Evolutionary conservation across 2,329 filamentous ascomycete species (phyloP), one percentile per base, ranked within the genome.

Genomic region (Parascedosporium putredinis): DNA sequence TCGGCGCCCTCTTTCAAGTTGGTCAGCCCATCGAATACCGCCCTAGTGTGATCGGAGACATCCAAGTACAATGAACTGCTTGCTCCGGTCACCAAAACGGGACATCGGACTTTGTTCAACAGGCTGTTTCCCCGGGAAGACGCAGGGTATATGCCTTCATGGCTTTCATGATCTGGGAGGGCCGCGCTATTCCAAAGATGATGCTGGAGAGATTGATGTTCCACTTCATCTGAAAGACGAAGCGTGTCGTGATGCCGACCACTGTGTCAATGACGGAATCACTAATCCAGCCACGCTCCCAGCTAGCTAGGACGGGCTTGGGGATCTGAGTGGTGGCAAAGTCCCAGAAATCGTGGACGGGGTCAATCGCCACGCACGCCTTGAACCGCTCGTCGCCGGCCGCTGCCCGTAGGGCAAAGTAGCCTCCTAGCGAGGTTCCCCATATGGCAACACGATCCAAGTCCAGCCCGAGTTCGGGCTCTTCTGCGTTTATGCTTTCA

Each of bases 351-450:
- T 56, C 54, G 27, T 57, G 56, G 14, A 58, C 55, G 2, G 55
- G 54, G 42, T 62, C 59, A 5, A 67, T 56, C 5, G 62, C 55
- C 4, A 74, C 57, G 51, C 67, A 71, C 0, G 71, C 72, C 50
- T 65, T 67, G 60, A 74, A 59, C 1, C 72, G 64, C 0, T 61
- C 51, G 55, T 74, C 70, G n/a, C 27, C 45, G 0, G 57, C 55
- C 0, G 66, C 67, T 1, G 57, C 67, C 0, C 73, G 66, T 5
- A 75, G 60, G 1, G 71, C 68, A 45, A 65, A 68, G 53, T 74
- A 75, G 1, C 65, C 73, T 2, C 73, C 71, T 54, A 73, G 59
- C 2, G 65, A 65, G 0, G 63, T 60, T 0, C 71, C 70, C 1
- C 56, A 49, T 16, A 72, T 50, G 0, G 65, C 65, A 14, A 74